These are phyloP conservation scores for Jimgerdemannia flammicorona DNA, from an alignment of 192 early-diverging fungal species.

Conservation along the genomic window DNA sequence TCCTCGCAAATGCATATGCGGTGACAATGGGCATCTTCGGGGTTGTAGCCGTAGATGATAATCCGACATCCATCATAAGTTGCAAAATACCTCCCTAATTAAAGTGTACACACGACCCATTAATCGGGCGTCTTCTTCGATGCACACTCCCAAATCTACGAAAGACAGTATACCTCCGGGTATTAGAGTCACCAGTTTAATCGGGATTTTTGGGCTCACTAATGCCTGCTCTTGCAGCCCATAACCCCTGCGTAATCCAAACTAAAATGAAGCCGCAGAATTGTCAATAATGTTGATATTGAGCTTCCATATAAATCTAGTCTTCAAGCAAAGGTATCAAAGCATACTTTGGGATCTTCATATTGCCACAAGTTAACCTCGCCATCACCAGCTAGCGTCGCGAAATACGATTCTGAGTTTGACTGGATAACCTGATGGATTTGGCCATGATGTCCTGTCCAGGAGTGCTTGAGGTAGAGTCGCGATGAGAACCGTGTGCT, in stretches of 20 bases:
- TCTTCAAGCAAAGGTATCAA: too few relatives aligned
- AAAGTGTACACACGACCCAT: neutral
- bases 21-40: slow-evolving; percentile 17
- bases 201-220: neutral
- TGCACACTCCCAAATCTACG: neutral
- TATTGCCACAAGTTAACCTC: slow-evolving; percentile 53
- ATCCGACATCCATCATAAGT: slow-evolving; percentile 23
- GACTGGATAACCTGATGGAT: slow-evolving; percentile 43
- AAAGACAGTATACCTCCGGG: neutral
- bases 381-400: slow-evolving; percentile 44
- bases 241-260: neutral
- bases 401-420: slow-evolving; percentile 35
- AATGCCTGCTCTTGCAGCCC: neutral
- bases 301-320: neutral
- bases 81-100: slow-evolving; percentile 14
- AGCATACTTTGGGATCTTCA: slow-evolving; percentile 44
- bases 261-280: neutral
- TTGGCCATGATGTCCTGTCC: slow-evolving; percentile 60
- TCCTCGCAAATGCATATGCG: slow-evolving; percentile 2
- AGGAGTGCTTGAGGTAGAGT: slow-evolving; percentile 55
- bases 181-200: neutral
- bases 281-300: neutral
- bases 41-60: slow-evolving; percentile 15
- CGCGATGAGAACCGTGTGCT: slow-evolving; percentile 50
- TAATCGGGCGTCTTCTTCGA: neutral